phyloP scores from a whole-genome alignment of 306 rosid species.

The Inga leiocalycina region DNA sequence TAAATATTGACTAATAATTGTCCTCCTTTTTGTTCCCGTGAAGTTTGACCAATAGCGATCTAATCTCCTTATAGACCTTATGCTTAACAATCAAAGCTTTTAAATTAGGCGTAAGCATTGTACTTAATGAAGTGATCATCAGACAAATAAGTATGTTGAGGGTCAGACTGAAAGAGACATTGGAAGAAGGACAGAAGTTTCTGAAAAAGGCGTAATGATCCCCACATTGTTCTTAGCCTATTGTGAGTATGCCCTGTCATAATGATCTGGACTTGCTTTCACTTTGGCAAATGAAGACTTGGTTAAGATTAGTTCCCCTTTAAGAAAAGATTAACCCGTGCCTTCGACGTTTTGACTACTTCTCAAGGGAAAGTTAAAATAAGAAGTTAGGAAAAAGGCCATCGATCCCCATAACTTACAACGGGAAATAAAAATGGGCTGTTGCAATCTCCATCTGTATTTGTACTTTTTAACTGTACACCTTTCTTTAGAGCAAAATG shows the following conservation, averaged over 20 bases:
- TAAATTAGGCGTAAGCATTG: constrained; percentile 1
- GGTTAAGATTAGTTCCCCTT: constrained; percentile 1
- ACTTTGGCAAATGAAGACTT: constrained; percentile 3
- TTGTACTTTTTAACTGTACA: background rate
- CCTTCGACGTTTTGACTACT: constrained; percentile 1
- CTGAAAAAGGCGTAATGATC: background rate
- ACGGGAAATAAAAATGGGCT: background rate
- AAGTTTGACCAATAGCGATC: constrained; percentile 10
- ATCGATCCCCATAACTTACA: background rate
- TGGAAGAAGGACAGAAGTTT: background rate
- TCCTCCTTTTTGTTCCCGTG: background rate
- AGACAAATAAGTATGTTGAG: background rate
- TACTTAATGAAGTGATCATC: background rate
- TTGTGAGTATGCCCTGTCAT: background rate
- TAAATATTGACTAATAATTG: constrained; percentile 9
- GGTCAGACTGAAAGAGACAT: background rate
- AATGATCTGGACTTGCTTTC: constrained; percentile 10
- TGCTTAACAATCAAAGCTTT: background rate
- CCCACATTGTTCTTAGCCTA: background rate
- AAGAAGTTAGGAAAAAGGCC: too few relatives aligned
- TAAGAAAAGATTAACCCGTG: background rate
- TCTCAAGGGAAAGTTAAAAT: too few relatives aligned
- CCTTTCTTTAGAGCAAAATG: background rate
- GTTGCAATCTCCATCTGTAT: background rate
- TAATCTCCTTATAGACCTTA: background rate